These are phyloP conservation scores for Tagetes patula DNA, from an alignment of 129 eudicot genomes.

Conservation along the genomic window DNA sequence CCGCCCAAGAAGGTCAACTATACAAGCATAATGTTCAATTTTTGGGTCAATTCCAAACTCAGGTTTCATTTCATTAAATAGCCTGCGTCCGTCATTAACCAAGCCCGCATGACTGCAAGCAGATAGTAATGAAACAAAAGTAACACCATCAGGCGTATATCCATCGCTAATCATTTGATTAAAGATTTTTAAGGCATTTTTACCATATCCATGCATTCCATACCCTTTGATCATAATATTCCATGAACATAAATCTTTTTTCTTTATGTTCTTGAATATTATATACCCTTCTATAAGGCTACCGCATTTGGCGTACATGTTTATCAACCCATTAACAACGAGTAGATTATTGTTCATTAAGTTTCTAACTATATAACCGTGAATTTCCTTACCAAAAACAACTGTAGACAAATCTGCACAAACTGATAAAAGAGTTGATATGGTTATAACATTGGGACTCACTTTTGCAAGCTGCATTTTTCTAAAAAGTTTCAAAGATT, in stretches of 20 bases:
- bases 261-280: slow-evolving; percentile 40
- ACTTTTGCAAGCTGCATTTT: slow-evolving; percentile 58
- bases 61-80: slow-evolving; percentile 49
- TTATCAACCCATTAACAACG: slow-evolving; percentile 60
- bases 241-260: slow-evolving; percentile 55
- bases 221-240: slow-evolving; percentile 74
- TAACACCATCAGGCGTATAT: slow-evolving; percentile 60
- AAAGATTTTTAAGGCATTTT: slow-evolving; percentile 43
- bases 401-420: slow-evolving; percentile 67
- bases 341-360: slow-evolving; percentile 29
- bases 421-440: slow-evolving; percentile 50
- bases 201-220: slow-evolving; percentile 73
- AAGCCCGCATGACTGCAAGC: slow-evolving; percentile 80
- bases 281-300: slow-evolving; percentile 41
- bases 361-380: slow-evolving; percentile 49
- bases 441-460: slow-evolving; percentile 48
- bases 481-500: slow-evolving; percentile 62
- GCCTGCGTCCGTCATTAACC: slow-evolving; percentile 49
- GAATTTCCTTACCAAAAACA: slow-evolving; percentile 52
- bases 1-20: slow-evolving; percentile 82
- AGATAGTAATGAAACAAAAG: slow-evolving; percentile 71
- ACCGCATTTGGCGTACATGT: slow-evolving; percentile 74
- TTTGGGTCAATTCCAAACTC: slow-evolving; percentile 52
- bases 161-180: slow-evolving; percentile 46
- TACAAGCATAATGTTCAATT: slow-evolving; percentile 68